Conservation (phyloP, 106 monocot species). For the Apostasia ramifera region DNA sequence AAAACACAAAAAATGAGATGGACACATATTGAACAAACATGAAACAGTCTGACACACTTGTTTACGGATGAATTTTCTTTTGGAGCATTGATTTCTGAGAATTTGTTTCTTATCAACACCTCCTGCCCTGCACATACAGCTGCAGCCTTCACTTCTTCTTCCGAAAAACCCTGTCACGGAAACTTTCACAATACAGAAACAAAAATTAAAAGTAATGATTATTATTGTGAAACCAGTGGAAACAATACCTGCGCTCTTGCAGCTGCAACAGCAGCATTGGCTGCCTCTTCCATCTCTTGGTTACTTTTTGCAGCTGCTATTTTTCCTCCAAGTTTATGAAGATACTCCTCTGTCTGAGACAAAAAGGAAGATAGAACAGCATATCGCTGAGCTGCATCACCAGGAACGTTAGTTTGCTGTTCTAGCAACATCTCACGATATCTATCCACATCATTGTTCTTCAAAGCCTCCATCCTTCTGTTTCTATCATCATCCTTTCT, state of each 20-base stretch:
- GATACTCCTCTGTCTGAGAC: conserved; percentile 96
- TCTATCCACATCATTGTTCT: conserved; percentile 97
- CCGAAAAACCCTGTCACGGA: conserved; percentile 70
- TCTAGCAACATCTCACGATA: conserved; percentile 92
- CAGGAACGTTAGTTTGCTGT: conserved; percentile 84
- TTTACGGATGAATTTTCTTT: conserved; percentile 73
- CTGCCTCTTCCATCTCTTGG: conserved; percentile 94
- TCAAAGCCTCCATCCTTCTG: conserved; percentile 97
- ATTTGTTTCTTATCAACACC: conserved; percentile 81
- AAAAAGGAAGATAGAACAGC: conserved; percentile 90
- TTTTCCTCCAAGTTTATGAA: conserved; percentile 92
- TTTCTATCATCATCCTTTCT: conserved; percentile 86
- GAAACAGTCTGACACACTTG: conserved; percentile 44
- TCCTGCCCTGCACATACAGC: conserved; percentile 91
- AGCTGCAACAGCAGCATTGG: conserved; percentile 71
- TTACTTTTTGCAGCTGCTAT: conserved; percentile 81
- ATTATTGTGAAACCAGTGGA: not conserved
- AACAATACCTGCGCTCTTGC: conserved; percentile 63
- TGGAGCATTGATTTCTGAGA: conserved; percentile 97
- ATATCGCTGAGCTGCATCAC: conserved; percentile 84
- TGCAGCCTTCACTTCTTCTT: conserved; percentile 91
- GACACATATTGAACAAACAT: not conserved
- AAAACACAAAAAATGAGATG: too few species aligned
- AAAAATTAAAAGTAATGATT: not conserved
- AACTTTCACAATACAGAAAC: not conserved